Conservation (phyloP, 495 filamentous ascomycete species). For the Aspergillus sclerotiicarbonarius region DNA sequence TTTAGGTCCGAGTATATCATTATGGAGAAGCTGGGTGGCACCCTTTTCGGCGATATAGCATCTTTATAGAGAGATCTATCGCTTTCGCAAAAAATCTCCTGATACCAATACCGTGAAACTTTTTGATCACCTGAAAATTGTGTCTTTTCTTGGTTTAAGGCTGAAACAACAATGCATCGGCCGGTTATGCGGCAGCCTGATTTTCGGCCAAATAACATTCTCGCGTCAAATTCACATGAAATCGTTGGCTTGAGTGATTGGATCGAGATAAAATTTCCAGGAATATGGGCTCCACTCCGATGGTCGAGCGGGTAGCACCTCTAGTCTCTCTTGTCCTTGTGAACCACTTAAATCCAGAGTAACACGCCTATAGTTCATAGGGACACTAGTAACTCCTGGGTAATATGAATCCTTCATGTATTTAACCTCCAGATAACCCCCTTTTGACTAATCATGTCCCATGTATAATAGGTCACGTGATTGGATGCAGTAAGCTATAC, state of each 20-base stretch:
- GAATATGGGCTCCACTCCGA: too few species aligned
- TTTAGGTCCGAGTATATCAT: conserved; percentile 31
- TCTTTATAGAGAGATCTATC: conserved; percentile 21
- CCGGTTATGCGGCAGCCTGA: conserved; percentile 33
- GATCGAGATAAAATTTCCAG: too few species aligned
- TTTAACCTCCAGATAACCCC: too few species aligned
- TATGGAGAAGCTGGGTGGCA: conserved; percentile 25
- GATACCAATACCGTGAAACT: conserved; percentile 22
- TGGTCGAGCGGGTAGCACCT: too few species aligned
- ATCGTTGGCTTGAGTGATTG: conserved; percentile 33
- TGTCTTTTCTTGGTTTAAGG: conserved; percentile 12
- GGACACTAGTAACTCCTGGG: too few species aligned
- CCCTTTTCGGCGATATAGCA: conserved; percentile 21
- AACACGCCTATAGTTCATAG: too few species aligned
- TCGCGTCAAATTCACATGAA: conserved; percentile 25
- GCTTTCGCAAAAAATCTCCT: conserved; percentile 13
- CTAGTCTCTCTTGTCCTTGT: too few species aligned
- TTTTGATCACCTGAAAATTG: conserved; percentile 18
- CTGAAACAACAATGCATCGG: conserved; percentile 16
- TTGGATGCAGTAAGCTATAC: too few species aligned
- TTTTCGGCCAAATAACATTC: conserved; percentile 34
- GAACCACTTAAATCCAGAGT: too few species aligned
- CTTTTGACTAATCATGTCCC: too few species aligned
- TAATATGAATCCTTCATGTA: too few species aligned
- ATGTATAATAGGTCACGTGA: too few species aligned